Evolutionary conservation across 176 grass and related monocot species (phyloP).

Genomic region (Triticum monococcum): DNA sequence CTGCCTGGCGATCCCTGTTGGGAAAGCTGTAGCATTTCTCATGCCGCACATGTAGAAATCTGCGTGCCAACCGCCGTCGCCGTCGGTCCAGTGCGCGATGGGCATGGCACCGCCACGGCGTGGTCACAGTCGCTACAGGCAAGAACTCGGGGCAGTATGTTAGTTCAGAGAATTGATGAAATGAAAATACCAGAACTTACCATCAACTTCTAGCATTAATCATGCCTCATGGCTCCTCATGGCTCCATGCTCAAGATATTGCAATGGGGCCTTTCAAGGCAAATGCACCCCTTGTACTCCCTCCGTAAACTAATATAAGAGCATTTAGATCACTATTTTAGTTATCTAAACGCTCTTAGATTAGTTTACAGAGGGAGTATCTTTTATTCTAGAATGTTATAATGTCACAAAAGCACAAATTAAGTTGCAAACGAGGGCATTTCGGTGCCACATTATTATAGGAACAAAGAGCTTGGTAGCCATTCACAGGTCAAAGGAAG

Average conservation of each 20-base stretch:
- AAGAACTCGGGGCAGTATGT: background rate
- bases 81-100: background rate
- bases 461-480: background rate
- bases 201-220: background rate
- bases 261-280: background rate
- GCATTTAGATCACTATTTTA: too few species aligned
- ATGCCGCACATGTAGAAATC: conserved; percentile 13
- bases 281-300: background rate
- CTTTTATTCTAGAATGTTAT: background rate
- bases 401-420: background rate
- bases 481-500: background rate
- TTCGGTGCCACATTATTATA: conserved; percentile 15
- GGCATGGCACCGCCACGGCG: background rate
- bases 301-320: too few species aligned
- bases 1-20: conserved; percentile 23
- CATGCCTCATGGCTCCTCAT: background rate
- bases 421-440: background rate
- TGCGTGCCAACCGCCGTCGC: background rate
- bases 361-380: too few species aligned
- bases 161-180: background rate
- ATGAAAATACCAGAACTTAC: background rate
- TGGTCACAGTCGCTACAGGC: background rate
- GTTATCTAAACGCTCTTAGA: too few species aligned
- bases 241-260: background rate
- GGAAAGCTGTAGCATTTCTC: background rate